Base-by-base conservation (phyloP, 768 basidiomycete genomes). In the Xerocomellus chrysenteron region DNA sequence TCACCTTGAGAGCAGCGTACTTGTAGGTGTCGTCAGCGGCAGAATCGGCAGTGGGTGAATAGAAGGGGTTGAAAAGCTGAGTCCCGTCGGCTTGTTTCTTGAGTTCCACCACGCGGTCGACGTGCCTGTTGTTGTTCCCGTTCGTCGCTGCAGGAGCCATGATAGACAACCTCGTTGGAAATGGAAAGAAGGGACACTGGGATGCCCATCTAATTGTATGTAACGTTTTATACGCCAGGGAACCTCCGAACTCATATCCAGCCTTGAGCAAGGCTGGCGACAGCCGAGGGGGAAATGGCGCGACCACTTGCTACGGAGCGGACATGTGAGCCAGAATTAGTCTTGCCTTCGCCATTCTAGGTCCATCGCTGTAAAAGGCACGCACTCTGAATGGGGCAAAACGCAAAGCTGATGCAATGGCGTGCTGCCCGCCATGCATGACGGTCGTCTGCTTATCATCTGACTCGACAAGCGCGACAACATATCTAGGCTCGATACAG, bases 1-100 rank as follows among this genome's bases (percentile, higher is more conserved):
- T 51, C 52, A 85, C 86, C 78, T 84, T 88, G 69, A 81, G 86
- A 41, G 83, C 72, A 17, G 81, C 78, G 63, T 76, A 82, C 58
- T 78, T 58, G 69, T 90, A 90, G 42, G 58, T 65, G 28, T 73
- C 68, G 58, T 87, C 80, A 0, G 73, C 78, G 41, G 79, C 78
- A 42, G 84, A 81, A 2, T 70, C 78, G 16, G 76, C 74, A 14
- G 78, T 73, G 41, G 88, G 87, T 5, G 85, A 86, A 61, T 89
- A 87, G 71, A 88, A 88, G 0, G 84, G 83, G 64, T 88, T 87
- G 72, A 82, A 73, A 36, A 78, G 57, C 49, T 61, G 57, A 47
- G 53, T 32, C 12, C 68, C 53, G 13, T 63, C 61, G 33, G 50
- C 47, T 48, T 56, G 61, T 14, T 57, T 62, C 60, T 76, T 74